Evolutionary conservation across 805 yeast species (phyloP).

Genomic region (Kuraishia floccosa): DNA sequence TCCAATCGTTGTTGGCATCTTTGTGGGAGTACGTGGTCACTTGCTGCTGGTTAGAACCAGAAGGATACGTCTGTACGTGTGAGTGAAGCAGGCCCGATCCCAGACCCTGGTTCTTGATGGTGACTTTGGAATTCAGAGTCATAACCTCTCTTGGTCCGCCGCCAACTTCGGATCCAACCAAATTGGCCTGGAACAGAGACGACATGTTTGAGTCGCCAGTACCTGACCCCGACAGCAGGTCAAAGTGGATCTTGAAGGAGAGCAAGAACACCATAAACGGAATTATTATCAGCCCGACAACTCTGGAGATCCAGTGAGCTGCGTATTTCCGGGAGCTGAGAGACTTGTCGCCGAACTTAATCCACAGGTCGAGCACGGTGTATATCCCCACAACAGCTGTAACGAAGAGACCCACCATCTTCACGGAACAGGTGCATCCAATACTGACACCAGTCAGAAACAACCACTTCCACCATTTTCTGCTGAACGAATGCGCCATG

Average conservation of each 20-base stretch:
- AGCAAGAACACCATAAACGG: constrained; percentile 55
- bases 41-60: constrained; percentile 90
- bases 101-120: constrained; percentile 60
- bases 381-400: constrained; percentile 84
- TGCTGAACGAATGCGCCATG: constrained; percentile 38
- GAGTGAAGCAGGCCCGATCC: constrained; percentile 78
- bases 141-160: constrained; percentile 54
- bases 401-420: constrained; percentile 93
- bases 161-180: constrained; percentile 54
- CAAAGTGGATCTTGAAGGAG: constrained; percentile 69
- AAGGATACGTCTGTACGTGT: constrained; percentile 77
- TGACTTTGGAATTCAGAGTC: constrained; percentile 49
- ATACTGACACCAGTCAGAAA: constrained; percentile 71
- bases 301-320: constrained; percentile 59
- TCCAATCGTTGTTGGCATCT: constrained; percentile 80
- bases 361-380: constrained; percentile 83
- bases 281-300: constrained; percentile 46
- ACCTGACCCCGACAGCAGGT: constrained; percentile 60
- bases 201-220: constrained; percentile 89
- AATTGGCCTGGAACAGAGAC: constrained; percentile 80
- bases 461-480: constrained; percentile 93
- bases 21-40: constrained; percentile 86
- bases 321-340: constrained; percentile 37
- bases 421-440: constrained; percentile 88
- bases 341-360: constrained; percentile 58